Conservation (phyloP, 1,284 basidiomycete species). For the Amylostereum areolatum region DNA sequence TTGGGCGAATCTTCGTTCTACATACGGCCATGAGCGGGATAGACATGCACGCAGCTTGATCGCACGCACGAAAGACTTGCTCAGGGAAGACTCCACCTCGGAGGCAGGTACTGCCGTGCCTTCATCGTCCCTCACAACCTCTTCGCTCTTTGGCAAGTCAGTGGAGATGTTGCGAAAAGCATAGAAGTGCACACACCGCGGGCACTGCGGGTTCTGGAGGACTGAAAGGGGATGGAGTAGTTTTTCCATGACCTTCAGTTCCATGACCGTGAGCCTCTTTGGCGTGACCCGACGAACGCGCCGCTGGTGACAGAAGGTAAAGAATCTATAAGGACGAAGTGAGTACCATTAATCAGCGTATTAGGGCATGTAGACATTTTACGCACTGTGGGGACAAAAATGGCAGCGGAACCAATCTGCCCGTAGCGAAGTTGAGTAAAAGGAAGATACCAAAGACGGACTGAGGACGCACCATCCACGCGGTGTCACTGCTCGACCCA, state of each 20-base stretch:
- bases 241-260: too few species aligned
- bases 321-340: slow-evolving; percentile 5
- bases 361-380: neutral
- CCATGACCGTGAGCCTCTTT: slow-evolving; percentile 8
- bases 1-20: slow-evolving; percentile 12
- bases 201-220: too few species aligned
- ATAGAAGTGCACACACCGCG: too few species aligned
- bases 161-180: neutral
- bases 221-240: too few species aligned
- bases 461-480: slow-evolving; percentile 6
- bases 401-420: slow-evolving; percentile 9
- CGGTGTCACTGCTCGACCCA: slow-evolving; percentile 5
- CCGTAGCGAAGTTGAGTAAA: neutral
- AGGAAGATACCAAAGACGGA: slow-evolving; percentile 2
- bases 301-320: slow-evolving; percentile 12
- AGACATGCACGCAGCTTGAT: too few species aligned
- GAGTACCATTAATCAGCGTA: slow-evolving; percentile 1
- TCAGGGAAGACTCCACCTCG: slow-evolving; percentile 10
- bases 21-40: too few species aligned
- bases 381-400: slow-evolving; percentile 12
- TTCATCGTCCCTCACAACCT: slow-evolving; percentile 10
- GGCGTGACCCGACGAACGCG: slow-evolving; percentile 8
- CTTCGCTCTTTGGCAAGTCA: slow-evolving; percentile 1
- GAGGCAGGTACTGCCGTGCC: slow-evolving; percentile 12
- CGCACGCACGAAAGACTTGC: slow-evolving; percentile 9